Base-by-base conservation (phyloP, 345 rosid species). In the Arabis hirsuta region DNA sequence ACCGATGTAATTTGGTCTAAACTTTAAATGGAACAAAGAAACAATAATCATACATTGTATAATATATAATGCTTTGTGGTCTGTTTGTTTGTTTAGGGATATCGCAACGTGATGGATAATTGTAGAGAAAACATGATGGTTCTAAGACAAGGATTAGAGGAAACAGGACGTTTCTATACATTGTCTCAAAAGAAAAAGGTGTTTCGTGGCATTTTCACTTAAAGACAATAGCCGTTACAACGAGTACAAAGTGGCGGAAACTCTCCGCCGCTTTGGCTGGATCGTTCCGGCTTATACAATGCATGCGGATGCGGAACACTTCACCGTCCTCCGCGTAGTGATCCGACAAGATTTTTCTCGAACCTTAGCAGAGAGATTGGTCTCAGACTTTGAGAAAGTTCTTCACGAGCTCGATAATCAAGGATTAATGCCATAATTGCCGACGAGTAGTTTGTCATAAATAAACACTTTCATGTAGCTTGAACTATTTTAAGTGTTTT, bases 221-320 rank as follows among this genome's bases (percentile, higher is more conserved):
- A 86, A 88, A 61, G 88, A 90, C 75, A 81, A 56, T 44, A 81
- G 79, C 80, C 10, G 63, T 7, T 87, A 90, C 71, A 58, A 69
- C 31, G 96, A 90, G 81, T 88, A 88, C 66, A 79, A 79, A 11
- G 72, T 79, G 82, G 74, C 78, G 0, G 75, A 78, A 10, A 68
- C 54, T 2, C 72, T 78, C 5, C 75, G 81, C 14, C 71, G 78
- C 4, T 92, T 83, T 6, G 96, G 96, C 0, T 92, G 98, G 96
- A 92, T 92, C 0, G 86, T 92, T 48, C 98, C 96, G 0, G 90
- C 98, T 1, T 92, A 92, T 65, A 86, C 94, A 0, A 92, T 92
- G 96, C 96, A 92, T 0, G 85, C 97, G 0, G 85, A 91, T 16
- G 97, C 96, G 0, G 76, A 89, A 73, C 94, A 89, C 8, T 16